A percentile compares a stretch with the other conserved stretches of the same genome.
Evolutionary conservation across 2,329 filamentous ascomycete genomes (phyloP).

Genomic region (Fusarium siculi): DNA sequence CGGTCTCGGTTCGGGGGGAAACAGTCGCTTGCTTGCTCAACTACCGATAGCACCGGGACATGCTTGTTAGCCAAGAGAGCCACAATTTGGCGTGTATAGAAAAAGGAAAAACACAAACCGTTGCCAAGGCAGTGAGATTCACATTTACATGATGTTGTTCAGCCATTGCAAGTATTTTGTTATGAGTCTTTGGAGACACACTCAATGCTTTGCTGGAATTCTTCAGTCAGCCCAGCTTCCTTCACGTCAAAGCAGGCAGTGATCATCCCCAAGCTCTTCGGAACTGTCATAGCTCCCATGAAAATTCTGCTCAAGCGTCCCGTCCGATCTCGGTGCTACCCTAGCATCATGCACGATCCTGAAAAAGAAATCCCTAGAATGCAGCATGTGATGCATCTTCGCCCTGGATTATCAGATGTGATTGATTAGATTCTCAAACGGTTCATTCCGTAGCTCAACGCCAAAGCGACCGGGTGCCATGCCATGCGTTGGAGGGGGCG

Average conservation of each 20-base stretch:
- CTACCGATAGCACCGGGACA: slow-evolving; percentile 15
- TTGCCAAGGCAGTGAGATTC: background rate
- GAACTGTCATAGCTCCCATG: slow-evolving; percentile 7
- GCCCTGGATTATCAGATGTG: slow-evolving; percentile 36
- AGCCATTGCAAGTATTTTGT: background rate
- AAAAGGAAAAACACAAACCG: background rate
- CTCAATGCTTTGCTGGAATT: background rate
- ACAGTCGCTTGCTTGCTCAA: slow-evolving; percentile 2
- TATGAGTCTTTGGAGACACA: background rate
- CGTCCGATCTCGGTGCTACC: slow-evolving; percentile 26
- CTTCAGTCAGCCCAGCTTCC: background rate
- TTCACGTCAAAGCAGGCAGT: background rate
- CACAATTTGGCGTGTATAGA: background rate
- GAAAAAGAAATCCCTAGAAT: background rate
- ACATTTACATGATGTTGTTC: background rate
- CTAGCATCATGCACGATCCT: slow-evolving; percentile 18
- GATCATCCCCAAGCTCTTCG: background rate
- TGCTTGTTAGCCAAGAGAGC: slow-evolving; percentile 2
- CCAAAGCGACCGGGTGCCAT: slow-evolving; percentile 10
- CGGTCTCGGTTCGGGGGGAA: background rate
- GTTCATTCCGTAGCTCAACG: slow-evolving; percentile 33
- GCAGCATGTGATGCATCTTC: slow-evolving; percentile 14
- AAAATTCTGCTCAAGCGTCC: slow-evolving; percentile 16
- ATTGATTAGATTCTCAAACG: slow-evolving; percentile 40
- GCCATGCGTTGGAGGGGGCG: slow-evolving; percentile 12